phyloP scores from a whole-genome alignment of 108 stramenopile species.

The Cyclotella atomus region DNA sequence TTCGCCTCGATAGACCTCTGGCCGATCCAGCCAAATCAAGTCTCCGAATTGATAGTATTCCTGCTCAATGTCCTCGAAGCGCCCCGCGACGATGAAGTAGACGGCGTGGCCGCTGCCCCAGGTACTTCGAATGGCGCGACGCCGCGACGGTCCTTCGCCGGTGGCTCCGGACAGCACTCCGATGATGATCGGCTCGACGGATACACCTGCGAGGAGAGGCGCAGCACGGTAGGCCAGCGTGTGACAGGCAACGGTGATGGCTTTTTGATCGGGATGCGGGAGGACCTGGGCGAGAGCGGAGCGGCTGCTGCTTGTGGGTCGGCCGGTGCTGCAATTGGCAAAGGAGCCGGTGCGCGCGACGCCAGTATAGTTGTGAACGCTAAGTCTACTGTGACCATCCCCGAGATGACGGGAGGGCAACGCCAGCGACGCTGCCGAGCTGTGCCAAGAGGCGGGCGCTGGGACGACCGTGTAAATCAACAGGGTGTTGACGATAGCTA shows the following conservation, averaged over 20 bases:
- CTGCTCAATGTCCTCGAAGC: slow-evolving; percentile 11
- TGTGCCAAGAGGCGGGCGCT: not conserved
- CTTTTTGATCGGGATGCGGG: not conserved
- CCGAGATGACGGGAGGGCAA: not conserved
- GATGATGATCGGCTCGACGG: not conserved
- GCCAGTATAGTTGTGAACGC: not conserved
- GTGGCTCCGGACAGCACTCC: slow-evolving; percentile 19
- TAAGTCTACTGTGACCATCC: not conserved
- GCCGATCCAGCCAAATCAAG: slow-evolving; percentile 22
- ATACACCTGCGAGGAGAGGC: not conserved
- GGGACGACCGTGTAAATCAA: not conserved
- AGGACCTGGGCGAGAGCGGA: not conserved
- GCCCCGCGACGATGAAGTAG: slow-evolving; percentile 20
- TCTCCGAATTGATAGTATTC: slow-evolving; percentile 15
- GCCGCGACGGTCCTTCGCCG: slow-evolving; percentile 6
- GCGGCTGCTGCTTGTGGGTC: not conserved
- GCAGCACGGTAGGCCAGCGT: not conserved
- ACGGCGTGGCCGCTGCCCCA: slow-evolving; percentile 11
- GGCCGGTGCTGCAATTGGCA: not conserved
- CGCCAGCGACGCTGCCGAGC: not conserved
- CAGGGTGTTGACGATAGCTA: not conserved
- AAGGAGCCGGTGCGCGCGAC: not conserved
- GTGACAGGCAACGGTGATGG: not conserved
- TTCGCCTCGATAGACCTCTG: slow-evolving; percentile 7
- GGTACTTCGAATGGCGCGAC: slow-evolving; percentile 11